Conservation (phyloP, 78 protist species). For the Blattamonas nauphoetae region DNA sequence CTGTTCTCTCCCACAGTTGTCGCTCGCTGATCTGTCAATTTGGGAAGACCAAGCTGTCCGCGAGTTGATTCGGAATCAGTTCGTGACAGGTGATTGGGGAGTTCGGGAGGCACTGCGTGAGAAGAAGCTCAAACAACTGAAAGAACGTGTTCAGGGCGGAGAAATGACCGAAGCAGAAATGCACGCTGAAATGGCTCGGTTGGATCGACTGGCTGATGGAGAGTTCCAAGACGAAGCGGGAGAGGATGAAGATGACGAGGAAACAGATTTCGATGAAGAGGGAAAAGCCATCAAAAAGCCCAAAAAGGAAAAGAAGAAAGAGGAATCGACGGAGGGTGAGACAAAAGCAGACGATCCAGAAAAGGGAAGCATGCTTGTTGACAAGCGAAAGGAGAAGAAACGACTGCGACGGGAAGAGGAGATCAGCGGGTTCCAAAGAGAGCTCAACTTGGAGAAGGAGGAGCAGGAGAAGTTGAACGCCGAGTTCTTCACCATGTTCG, state of each 20-base stretch:
- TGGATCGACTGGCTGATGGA: not conserved
- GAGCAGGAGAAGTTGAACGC: slow-evolving; percentile 17
- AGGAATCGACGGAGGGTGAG: slow-evolving; percentile 7
- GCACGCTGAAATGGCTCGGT: not conserved
- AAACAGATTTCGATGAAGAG: slow-evolving; percentile 1
- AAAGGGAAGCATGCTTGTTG: not conserved
- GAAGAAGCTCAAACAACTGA: not conserved
- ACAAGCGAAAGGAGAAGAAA: not conserved
- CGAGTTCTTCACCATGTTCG: not conserved
- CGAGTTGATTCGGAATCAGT: slow-evolving; percentile 33
- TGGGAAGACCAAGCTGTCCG: not conserved
- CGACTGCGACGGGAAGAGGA: not conserved
- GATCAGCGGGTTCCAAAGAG: not conserved
- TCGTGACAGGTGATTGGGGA: slow-evolving; percentile 57
- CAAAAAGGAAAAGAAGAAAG: not conserved
- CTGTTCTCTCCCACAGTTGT: not conserved
- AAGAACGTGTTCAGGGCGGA: not conserved
- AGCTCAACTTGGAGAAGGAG: not conserved
- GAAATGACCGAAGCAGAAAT: not conserved
- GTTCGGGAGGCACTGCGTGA: slow-evolving; percentile 13
- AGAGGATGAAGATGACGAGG: slow-evolving; percentile 14
- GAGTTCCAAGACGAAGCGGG: not conserved
- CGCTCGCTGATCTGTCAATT: not conserved
- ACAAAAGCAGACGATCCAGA: not conserved
- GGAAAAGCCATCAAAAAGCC: slow-evolving; percentile 11